Evolutionary conservation across 768 basidiomycete species (phyloP), one percentile per base, ranked within the genome.

Genomic region (Kwoniella botswanensis): DNA sequence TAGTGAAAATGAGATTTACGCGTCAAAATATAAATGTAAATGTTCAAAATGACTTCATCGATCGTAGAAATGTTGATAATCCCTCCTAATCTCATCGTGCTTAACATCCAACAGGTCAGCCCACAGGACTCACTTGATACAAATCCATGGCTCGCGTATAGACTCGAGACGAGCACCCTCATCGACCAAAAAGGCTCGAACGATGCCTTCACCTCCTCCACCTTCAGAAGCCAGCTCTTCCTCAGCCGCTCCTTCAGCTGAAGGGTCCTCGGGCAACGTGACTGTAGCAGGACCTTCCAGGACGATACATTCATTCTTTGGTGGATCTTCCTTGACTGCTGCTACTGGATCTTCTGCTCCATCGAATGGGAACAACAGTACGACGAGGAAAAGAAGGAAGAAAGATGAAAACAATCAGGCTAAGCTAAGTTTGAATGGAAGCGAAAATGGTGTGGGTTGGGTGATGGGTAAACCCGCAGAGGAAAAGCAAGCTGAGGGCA

Each of bases 401-500:
- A 64, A 70, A 24, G 63, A 46, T 21, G 63, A 58, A 35, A 35
- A 7, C 35, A 63, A 64, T 65, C 21, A 56, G 41, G 26, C 52
- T 21, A 41, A 29, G n/a, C 24, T 56, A 13, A 53, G 50, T 52
- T 62, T 43, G 7, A 66, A 43, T 41, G 65, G 42, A 44, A 55
- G 46, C n/a, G 68, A 62, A 44, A 63, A 63, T 18, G 67, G 46
- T 15, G 18, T 59, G 35, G 61, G 54, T 10, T 68, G 67, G 65
- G 65, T 57, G 26, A 65, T 65, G 54, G 53, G 42, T 21, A 54
- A 57, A 44, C 52, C 65, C n/a, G 54, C 4, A 22, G 15, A 24
- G 21, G 54, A 57, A 9, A n/a, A 13, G 5, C 22, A 18, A 22
- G 5, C n/a, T 50, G 46, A 50, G 46, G 46, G 4, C 15, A 50